Evolutionary conservation across 257 asterid species (phyloP), one percentile per base, ranked within the genome.

Genomic region (Solanum raphanifolium): DNA sequence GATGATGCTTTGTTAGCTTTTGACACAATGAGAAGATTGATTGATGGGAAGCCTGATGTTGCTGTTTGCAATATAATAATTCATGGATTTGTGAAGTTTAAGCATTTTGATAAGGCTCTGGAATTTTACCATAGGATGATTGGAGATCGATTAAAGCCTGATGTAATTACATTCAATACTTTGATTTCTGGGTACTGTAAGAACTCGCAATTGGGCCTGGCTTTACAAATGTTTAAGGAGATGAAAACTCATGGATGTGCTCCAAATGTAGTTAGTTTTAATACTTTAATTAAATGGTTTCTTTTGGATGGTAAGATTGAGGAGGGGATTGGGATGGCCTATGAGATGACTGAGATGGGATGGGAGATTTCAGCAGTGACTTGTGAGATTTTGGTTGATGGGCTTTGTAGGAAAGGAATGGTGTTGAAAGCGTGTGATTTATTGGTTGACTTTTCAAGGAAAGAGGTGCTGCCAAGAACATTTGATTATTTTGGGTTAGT

Each of bases 251-350:
- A 91, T 76, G 98, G 98, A 23, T 93, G 98, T 90, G 91, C 94
- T 29, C 98, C 99, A 5, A 95, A 96, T 92, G 98, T 96, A 87
- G 95, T 97, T 73, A 95, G 96, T 81, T 97, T 97, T 69, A 97
- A 95, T 87, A 97, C 99, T 27, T 90, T 97, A 94, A 95, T 97
- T 72, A 93, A 87, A 83, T 98, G 99, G 7, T 94, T 95, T 89
- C 93, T 97, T 55, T 88, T 90, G 88, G 96, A 95, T 85, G 98
- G 95, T 87, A 95, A 93, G 88, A 86, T 89, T 18, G 96, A 93
- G 41, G 94, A 92, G 60, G 99, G 96, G 2, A 92, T 97, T 41
- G 97, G 93, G 39, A 93, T 97, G 95, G 98, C 98, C 1, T 89
- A 79, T 3, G 99, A 97, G 92, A 95, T 97, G 99, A 92, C 88